These are phyloP conservation scores for Quercus rubra DNA, from an alignment of 306 rosid genomes.

Conservation along the genomic window DNA sequence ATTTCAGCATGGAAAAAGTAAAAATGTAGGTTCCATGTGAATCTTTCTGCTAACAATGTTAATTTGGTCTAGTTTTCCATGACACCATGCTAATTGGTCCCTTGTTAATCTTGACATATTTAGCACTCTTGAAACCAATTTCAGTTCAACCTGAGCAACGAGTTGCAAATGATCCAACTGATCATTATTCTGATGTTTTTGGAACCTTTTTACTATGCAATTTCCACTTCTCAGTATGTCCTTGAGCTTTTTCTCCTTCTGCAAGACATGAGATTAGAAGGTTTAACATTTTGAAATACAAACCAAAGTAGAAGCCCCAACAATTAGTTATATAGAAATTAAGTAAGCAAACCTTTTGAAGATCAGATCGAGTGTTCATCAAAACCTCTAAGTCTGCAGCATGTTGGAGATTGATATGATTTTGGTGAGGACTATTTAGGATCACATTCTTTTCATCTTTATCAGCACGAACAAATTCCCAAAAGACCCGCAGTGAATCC, in stretches of 20 bases:
- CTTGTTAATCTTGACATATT: conserved; percentile 55
- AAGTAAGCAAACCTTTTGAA: conserved; percentile 55
- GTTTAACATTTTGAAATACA: neutral
- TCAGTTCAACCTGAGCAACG: conserved; percentile 72
- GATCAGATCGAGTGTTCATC: conserved; percentile 33
- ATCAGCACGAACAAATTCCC: conserved; percentile 64
- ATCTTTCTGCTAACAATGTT: conserved; percentile 51
- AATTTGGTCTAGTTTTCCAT: conserved; percentile 49
- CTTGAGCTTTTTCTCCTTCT: conserved; percentile 70
- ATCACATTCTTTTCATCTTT: conserved; percentile 44
- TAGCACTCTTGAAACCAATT: conserved; percentile 69
- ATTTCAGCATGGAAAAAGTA: conserved; percentile 74
- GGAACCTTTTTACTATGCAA: conserved; percentile 73
- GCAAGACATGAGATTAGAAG: conserved; percentile 16
- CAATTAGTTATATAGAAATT: neutral
- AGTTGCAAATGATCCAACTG: conserved; percentile 41
- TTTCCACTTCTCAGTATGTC: conserved; percentile 65
- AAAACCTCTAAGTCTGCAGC: conserved; percentile 40
- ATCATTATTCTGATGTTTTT: conserved; percentile 51
- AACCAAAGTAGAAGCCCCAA: neutral
- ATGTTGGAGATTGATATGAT: conserved; percentile 35
- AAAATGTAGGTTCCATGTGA: conserved; percentile 62
- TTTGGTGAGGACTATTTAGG: conserved; percentile 34
- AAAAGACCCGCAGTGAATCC: conserved; percentile 64
- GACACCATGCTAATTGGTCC: conserved; percentile 74